Percentiles rank a stretch among this genome's conserved stretches.
Conservation (phyloP, 441 rosid genomes). For the Pelargonium fulgidum region DNA sequence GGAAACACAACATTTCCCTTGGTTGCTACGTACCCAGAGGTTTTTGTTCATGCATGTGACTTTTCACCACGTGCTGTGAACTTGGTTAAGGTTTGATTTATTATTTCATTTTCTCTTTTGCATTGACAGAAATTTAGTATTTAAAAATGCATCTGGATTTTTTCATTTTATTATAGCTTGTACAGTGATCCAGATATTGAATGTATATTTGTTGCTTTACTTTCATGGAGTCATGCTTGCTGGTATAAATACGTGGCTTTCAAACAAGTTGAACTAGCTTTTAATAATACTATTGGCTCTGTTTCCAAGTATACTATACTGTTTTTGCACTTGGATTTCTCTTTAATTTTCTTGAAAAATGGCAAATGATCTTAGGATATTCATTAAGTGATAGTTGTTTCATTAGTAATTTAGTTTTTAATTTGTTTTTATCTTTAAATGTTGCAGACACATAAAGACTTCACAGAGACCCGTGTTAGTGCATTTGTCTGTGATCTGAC, state of each 20-base stretch:
- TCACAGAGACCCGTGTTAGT: slow-evolving; percentile 41
- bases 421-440: slow-evolving; percentile 2
- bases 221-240: not conserved
- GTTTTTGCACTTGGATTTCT: no score
- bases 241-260: no score
- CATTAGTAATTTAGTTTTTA: not conserved
- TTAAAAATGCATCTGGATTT: not conserved
- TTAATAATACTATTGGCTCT: no score
- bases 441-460: slow-evolving; percentile 77
- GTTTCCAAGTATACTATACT: no score
- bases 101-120: slow-evolving; percentile 11
- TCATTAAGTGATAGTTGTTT: not conserved
- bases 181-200: not conserved
- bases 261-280: no score
- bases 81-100: slow-evolving; percentile 67
- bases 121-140: not conserved
- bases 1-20: slow-evolving; percentile 84
- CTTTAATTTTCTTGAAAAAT: no score
- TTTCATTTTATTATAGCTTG: not conserved
- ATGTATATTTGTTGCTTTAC: not conserved
- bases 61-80: slow-evolving; percentile 78
- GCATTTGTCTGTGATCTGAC: slow-evolving; percentile 84
- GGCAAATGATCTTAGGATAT: not conserved
- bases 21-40: slow-evolving; percentile 63
- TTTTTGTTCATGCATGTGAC: slow-evolving; percentile 83